Base-by-base conservation (phyloP, 2,329 filamentous ascomycete genomes). In the Fusarium floridanum region DNA sequence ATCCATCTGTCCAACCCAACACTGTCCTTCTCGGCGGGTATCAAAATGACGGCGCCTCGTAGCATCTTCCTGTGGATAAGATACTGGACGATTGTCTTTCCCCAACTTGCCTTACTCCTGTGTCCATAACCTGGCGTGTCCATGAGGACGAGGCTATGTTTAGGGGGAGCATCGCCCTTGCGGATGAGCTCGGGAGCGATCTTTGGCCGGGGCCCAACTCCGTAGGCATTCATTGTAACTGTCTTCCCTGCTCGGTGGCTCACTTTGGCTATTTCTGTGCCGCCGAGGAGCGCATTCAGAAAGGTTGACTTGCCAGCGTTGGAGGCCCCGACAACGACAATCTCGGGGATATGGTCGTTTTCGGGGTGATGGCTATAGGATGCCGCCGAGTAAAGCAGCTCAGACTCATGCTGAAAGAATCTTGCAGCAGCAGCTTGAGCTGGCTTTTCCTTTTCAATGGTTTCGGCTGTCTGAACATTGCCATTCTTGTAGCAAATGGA, bases 291-390 rank as follows among this genome's bases (percentile, higher is more conserved):
- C 20, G 93, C 93, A 80, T 97, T 97, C 83, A 97, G 92, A 76
- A 97, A 93, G 17, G 94, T 94, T 2, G 94, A 97, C 82, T 97
- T 97, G 79, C 95, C 95, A 48, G 95, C 94, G 80, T 97, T 97
- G 74, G 94, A 95, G 78, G 95, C 95, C 50, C 95, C 95, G 41
- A 97, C 90, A 55, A 97, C 88, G 80, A 94, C 93, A 61, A 97
- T 89, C 74, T 91, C 89, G 53, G 89, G 89, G 5, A 86, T 82
- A 71, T 84, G 83, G 27, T 85, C 85, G 80, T 91, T 91, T 76
- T 84, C 79, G 34, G 84, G 84, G 68, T 91, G 84, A 77, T 88
- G 79, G 63, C 86, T 84, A 71, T 89, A 86, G 53, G 80, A 76
- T 41, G 84, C 84, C 20, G 86, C 87, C 17, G 86, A 86, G 83